Conservation (phyloP, 345 rosid genomes). For the Corchorus olitorius region DNA sequence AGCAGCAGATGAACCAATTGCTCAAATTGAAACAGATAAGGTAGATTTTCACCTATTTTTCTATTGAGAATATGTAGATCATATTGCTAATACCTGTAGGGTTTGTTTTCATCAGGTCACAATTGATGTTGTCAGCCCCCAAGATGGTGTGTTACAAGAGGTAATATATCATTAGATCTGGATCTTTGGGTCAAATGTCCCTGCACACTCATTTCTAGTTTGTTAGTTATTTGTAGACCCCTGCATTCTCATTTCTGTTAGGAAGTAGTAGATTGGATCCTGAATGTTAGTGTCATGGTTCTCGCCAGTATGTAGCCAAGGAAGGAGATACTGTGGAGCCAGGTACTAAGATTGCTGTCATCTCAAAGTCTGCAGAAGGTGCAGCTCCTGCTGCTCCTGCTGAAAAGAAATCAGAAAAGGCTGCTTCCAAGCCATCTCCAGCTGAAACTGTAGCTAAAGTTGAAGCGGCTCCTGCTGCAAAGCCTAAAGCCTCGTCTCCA, state of each 20-base stretch:
- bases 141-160: constrained; percentile 81
- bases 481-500: constrained; percentile 51
- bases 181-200: constrained; percentile 6
- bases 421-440: constrained; percentile 51
- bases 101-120: constrained; percentile 53
- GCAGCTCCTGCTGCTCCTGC: constrained; percentile 80
- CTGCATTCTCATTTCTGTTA: not conserved
- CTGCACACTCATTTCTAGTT: not conserved
- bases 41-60: constrained; percentile 33
- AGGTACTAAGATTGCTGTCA: constrained; percentile 79
- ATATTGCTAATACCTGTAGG: constrained; percentile 22
- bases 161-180: constrained; percentile 31
- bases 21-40: constrained; percentile 99
- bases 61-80: not conserved
- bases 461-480: constrained; percentile 49
- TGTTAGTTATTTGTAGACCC: constrained; percentile 11
- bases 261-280: not conserved
- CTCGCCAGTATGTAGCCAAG: constrained; percentile 69
- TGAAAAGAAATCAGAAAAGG: constrained; percentile 51
- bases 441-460: constrained; percentile 45
- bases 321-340: constrained; percentile 99
- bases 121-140: constrained; percentile 88
- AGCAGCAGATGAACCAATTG: constrained; percentile 88
- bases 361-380: constrained; percentile 85
- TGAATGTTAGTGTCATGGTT: not conserved